These are phyloP conservation scores for Geopyxis carbonaria DNA, from an alignment of 495 filamentous ascomycete species.

Conservation along the genomic window DNA sequence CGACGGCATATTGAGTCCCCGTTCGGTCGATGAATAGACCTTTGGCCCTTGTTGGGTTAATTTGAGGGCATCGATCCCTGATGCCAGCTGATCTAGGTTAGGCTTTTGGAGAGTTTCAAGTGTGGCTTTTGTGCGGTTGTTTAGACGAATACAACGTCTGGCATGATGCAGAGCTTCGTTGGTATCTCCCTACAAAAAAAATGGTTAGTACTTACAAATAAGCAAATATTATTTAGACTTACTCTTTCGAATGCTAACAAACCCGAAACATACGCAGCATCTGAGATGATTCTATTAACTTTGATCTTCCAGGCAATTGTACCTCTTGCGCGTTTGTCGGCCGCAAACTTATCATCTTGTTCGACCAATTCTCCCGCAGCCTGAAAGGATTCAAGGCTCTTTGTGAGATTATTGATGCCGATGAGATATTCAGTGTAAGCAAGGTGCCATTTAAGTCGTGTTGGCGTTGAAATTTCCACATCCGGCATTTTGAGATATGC, in stretches of 20 bases:
- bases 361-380: slow-evolving; percentile 11
- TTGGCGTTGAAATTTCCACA: slow-evolving; percentile 20
- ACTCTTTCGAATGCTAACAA: slow-evolving; percentile 24
- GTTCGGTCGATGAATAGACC: slow-evolving; percentile 12
- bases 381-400: slow-evolving; percentile 31
- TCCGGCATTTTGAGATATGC: slow-evolving; percentile 30
- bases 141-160: slow-evolving; percentile 21
- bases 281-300: slow-evolving; percentile 28
- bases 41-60: slow-evolving; percentile 12
- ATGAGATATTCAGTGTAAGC: slow-evolving; percentile 59
- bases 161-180: slow-evolving; percentile 22
- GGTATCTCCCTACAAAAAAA: slow-evolving; percentile 17
- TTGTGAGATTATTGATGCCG: slow-evolving; percentile 44
- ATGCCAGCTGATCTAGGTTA: slow-evolving; percentile 1
- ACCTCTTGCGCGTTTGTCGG: slow-evolving; percentile 18
- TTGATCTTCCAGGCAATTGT: slow-evolving; percentile 14
- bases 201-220: slow-evolving; percentile 8
- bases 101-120: slow-evolving; percentile 23
- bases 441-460: slow-evolving; percentile 44
- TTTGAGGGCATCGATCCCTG: slow-evolving; percentile 15
- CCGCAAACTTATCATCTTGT: slow-evolving; percentile 20
- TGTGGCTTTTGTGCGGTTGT: slow-evolving; percentile 25
- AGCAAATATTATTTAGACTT: slow-evolving; percentile 7
- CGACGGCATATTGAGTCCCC: slow-evolving; percentile 38
- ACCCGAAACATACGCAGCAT: slow-evolving; percentile 32